These are phyloP conservation scores for Periconia sp. DNA, from an alignment of 2,329 filamentous ascomycete species.

Conservation along the genomic window DNA sequence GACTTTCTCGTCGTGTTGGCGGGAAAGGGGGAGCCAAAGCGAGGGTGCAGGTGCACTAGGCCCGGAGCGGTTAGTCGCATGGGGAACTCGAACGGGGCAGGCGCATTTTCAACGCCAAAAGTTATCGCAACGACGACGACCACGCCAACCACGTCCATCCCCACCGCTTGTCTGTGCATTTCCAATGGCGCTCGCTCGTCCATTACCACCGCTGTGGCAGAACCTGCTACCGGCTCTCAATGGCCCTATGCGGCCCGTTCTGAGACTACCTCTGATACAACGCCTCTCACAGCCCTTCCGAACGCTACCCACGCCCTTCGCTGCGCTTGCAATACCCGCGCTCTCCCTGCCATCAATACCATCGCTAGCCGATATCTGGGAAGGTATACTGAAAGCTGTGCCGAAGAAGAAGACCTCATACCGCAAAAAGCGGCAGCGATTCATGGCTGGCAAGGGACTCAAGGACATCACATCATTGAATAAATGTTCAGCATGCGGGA, in stretches of 20 bases:
- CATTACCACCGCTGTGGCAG: conserved; percentile 50
- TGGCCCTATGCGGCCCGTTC: conserved; percentile 48
- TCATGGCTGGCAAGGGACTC: conserved; percentile 93
- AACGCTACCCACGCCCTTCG: conserved; percentile 67
- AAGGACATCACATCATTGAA: conserved; percentile 89
- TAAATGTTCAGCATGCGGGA: conserved; percentile 87
- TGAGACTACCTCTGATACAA: conserved; percentile 50
- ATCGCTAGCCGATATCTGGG: conserved; percentile 83
- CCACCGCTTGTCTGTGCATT: conserved; percentile 6
- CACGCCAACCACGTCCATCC: conserved; percentile 7
- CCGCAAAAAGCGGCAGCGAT: conserved; percentile 89
- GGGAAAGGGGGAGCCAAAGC: conserved; percentile 51
- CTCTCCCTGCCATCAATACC: conserved; percentile 46
- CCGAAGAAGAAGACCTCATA: conserved; percentile 99
- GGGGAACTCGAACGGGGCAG: conserved; percentile 31
- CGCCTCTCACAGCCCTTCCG: conserved; percentile 58
- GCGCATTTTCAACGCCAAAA: conserved; percentile 37
- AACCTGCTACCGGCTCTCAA: conserved; percentile 61
- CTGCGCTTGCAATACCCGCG: conserved; percentile 57
- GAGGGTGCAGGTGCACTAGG: conserved; percentile 43
- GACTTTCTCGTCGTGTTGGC: conserved; percentile 46
- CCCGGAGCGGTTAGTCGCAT: conserved; percentile 22
- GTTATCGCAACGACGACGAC: conserved; percentile 9
- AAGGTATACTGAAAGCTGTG: conserved; percentile 87
- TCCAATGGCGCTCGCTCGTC: conserved; percentile 48